Conservation (phyloP, 257 asterid genomes). For the Jaltomata sinuosa region DNA sequence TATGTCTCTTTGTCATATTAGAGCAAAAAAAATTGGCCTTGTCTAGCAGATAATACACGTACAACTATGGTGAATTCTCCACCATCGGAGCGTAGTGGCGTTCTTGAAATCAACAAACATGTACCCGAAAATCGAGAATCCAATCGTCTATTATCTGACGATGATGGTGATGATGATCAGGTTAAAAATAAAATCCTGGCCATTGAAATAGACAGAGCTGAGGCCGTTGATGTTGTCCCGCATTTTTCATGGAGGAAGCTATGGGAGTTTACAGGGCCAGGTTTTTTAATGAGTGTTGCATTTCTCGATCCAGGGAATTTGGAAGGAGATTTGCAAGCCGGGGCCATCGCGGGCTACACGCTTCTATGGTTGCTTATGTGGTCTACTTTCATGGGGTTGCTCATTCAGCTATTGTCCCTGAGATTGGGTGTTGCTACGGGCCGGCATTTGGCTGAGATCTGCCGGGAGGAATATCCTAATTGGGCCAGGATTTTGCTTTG, state of each 20-base stretch:
- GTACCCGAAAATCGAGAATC: constrained; percentile 5
- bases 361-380: constrained; percentile 55
- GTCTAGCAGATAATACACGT: neutral
- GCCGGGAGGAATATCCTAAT: constrained; percentile 59
- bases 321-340: constrained; percentile 73
- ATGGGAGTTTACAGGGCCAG: constrained; percentile 75
- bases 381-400: constrained; percentile 63
- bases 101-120: neutral
- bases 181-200: constrained; percentile 12
- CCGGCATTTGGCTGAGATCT: constrained; percentile 61
- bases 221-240: constrained; percentile 27
- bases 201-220: constrained; percentile 30
- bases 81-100: neutral
- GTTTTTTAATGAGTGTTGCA: constrained; percentile 69
- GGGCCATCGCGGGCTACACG: constrained; percentile 66
- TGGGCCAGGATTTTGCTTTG: constrained; percentile 57
- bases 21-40: neutral
- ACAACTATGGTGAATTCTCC: constrained; percentile 8
- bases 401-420: constrained; percentile 50
- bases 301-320: constrained; percentile 72
- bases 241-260: constrained; percentile 68
- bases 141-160: constrained; percentile 5
- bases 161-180: neutral
- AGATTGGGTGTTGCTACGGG: constrained; percentile 70
- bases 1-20: neutral